phyloP scores from a whole-genome alignment of 2,329 filamentous ascomycete species.

The Trichoderma gracile region DNA sequence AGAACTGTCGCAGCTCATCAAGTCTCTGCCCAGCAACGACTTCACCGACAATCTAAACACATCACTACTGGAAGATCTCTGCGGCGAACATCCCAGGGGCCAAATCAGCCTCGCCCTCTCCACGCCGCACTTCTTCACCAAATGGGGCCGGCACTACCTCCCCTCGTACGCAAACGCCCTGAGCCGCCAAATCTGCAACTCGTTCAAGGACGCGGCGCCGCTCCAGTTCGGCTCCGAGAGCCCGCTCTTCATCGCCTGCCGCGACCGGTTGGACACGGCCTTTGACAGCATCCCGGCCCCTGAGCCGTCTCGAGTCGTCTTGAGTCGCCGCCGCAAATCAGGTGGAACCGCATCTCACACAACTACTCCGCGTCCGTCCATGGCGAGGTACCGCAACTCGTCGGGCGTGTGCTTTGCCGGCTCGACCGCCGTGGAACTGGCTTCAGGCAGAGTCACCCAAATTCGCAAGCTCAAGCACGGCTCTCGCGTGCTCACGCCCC shows the following conservation, averaged over 20 bases:
- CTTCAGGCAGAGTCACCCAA: slow-evolving; percentile 41
- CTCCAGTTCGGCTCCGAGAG: slow-evolving; percentile 54
- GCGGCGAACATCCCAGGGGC: slow-evolving; percentile 45
- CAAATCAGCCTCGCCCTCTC: slow-evolving; percentile 54
- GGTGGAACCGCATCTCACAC: background rate
- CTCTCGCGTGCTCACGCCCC: slow-evolving; percentile 51
- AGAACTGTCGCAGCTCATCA: slow-evolving; percentile 38
- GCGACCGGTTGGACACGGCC: slow-evolving; percentile 50
- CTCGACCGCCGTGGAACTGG: slow-evolving; percentile 49
- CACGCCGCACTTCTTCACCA: slow-evolving; percentile 41
- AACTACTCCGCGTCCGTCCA: slow-evolving; percentile 30
- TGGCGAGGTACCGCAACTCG: slow-evolving; percentile 48
- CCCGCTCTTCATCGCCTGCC: slow-evolving; percentile 53
- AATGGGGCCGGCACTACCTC: slow-evolving; percentile 61
- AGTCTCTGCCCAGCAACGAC: slow-evolving; percentile 38
- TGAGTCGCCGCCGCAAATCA: background rate
- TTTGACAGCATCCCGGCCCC: slow-evolving; percentile 52
- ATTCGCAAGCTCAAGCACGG: slow-evolving; percentile 50
- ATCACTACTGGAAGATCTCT: slow-evolving; percentile 53
- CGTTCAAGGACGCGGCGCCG: slow-evolving; percentile 62
- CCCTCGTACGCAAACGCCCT: slow-evolving; percentile 59
- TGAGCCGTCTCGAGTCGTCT: slow-evolving; percentile 37
- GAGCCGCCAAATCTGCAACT: slow-evolving; percentile 58
- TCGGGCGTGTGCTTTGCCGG: slow-evolving; percentile 55
- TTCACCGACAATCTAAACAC: slow-evolving; percentile 44